Evolutionary conservation across 2,329 filamentous ascomycete species (phyloP).

Genomic region (Stemphylium lycopersici): DNA sequence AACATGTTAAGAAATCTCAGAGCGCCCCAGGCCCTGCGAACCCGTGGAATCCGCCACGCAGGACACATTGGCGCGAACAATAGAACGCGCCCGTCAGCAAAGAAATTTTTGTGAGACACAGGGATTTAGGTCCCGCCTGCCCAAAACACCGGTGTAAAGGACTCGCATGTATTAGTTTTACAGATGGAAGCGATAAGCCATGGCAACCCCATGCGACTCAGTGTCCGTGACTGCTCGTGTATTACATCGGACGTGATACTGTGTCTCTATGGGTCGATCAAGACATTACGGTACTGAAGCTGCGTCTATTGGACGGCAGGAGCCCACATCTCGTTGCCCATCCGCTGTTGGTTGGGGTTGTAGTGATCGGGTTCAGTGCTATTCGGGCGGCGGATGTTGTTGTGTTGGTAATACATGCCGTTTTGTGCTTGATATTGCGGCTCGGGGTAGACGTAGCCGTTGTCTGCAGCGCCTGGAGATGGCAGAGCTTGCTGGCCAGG

Average conservation of each 20-base stretch:
- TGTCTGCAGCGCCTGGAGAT: constrained; percentile 71
- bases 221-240: neutral
- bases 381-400: constrained; percentile 73
- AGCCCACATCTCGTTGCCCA: constrained; percentile 51
- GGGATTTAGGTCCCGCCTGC: constrained; percentile 49
- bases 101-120: constrained; percentile 47
- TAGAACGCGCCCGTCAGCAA: constrained; percentile 38
- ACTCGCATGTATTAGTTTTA: constrained; percentile 42
- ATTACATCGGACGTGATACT: constrained; percentile 8
- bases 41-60: constrained; percentile 36
- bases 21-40: constrained; percentile 27
- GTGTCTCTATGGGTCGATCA: neutral
- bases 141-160: constrained; percentile 46
- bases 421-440: constrained; percentile 66
- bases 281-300: constrained; percentile 4
- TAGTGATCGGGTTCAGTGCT: constrained; percentile 70
- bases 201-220: neutral
- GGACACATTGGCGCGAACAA: constrained; percentile 28
- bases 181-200: constrained; percentile 22
- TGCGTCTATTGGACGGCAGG: constrained; percentile 49
- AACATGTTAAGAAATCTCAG: constrained; percentile 30
- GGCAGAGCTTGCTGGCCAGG: constrained; percentile 76
- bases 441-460: constrained; percentile 82
- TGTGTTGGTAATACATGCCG: constrained; percentile 73
- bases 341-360: constrained; percentile 48